Base-by-base conservation (phyloP, 1,284 basidiomycete species). In the Cutaneotrichosporon cavernicola region DNA sequence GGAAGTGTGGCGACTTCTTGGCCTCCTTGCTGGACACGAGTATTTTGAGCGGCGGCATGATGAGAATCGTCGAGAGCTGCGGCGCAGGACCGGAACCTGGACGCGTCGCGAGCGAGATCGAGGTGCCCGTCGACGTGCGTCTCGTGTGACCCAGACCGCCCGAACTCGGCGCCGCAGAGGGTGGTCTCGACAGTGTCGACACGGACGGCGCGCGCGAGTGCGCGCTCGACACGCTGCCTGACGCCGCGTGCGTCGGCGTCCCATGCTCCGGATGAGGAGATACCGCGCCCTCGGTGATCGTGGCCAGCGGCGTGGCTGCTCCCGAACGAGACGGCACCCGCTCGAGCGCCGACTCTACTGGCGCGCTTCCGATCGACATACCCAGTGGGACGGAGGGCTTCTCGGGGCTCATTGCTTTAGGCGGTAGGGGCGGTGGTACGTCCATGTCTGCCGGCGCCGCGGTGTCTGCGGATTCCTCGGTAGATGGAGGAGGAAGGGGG, bases 1-100 rank as follows among this genome's bases (percentile, higher is more conserved):
- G 87, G 63, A 97, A 85, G n/a, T 89, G 86, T 13, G 84, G 79
- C 1, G 89, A 92, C 49, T 90, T 88, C 72, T 89, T 92, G 6
- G 93, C 94, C 75, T 98, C 95, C 75, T 90, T 91, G 0, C 92
- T 94, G 16, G 88, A 84, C 52, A 89, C 87, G 75, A 98, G 94
- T 2, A 87, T 86, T 74, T 97, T 92, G 65, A 97, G 82, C 0
- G 95, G 92, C 10, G 91, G 89, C 5, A 90, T 88, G 73, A 98
- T 81, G 38, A 84, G 78, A 53, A 83, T 81, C 0, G 82, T 76
- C 6, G 82, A 83, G 10, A 83, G 75, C 68, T 77, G 77, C 13
- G 71, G 74, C 8, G 64, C 73, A 30, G 64, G 66, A 2, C 63
- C 40, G 55, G 53, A 21, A 11, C 43, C 40, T 5, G 63, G 61